A percentile compares a stretch with the other conserved stretches of the same genome.
These are phyloP conservation scores for Diospyros kaki DNA, from an alignment of 148 eudicot genomes.

Conservation along the genomic window DNA sequence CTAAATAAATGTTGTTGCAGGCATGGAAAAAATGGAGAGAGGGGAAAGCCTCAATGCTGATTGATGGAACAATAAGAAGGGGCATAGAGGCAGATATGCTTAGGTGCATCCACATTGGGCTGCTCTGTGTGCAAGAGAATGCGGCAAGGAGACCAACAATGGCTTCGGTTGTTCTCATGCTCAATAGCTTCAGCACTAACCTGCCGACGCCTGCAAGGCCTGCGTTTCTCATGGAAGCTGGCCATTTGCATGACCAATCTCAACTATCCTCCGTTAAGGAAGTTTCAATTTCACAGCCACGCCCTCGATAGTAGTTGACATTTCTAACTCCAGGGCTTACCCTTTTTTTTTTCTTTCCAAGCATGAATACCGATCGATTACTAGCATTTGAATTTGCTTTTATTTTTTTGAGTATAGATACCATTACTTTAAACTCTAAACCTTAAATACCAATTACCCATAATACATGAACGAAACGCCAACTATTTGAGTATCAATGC, in stretches of 20 bases:
- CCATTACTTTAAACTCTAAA: no score
- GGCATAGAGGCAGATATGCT: background rate
- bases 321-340: background rate
- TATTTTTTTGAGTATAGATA: no score
- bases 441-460: no score
- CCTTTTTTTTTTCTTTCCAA: no score
- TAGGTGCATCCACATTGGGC: constrained; percentile 23
- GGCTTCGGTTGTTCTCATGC: constrained; percentile 30
- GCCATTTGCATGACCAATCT: background rate
- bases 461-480: no score
- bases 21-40: constrained; percentile 20
- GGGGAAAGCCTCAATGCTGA: background rate
- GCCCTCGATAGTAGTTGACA: constrained; percentile 1
- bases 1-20: background rate
- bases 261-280: constrained; percentile 1
- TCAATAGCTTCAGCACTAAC: constrained; percentile 13
- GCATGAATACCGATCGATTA: no score
- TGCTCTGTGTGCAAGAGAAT: constrained; percentile 35
- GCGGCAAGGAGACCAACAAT: constrained; percentile 33
- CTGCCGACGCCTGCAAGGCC: constrained; percentile 33
- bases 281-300: constrained; percentile 14
- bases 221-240: constrained; percentile 12
- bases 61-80: background rate
- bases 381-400: no score
- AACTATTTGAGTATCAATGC: no score